Conservation (phyloP, 495 filamentous ascomycete species). For the Neurospora africana region DNA sequence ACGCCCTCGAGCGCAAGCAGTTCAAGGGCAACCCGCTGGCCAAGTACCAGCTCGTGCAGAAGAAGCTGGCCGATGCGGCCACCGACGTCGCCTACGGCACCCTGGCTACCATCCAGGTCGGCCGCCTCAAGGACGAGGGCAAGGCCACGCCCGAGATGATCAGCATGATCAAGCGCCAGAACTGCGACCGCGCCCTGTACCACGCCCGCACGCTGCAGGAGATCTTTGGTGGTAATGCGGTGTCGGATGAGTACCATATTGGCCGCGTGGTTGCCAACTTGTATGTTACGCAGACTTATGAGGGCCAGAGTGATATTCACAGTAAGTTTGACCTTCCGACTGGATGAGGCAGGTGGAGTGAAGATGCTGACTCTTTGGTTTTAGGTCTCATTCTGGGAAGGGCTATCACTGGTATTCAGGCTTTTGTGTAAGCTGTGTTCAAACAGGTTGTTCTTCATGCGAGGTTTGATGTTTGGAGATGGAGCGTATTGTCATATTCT, state of each 20-base stretch:
- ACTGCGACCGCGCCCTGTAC: slow-evolving; percentile 81
- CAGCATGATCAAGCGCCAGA: slow-evolving; percentile 95
- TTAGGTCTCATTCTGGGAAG: slow-evolving; percentile 51
- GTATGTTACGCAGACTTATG: slow-evolving; percentile 96
- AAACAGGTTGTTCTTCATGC: background rate
- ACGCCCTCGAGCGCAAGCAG: slow-evolving; percentile 84
- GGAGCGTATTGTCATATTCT: background rate
- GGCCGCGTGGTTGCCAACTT: slow-evolving; percentile 92
- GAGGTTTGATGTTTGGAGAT: background rate
- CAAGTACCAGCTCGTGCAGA: slow-evolving; percentile 97
- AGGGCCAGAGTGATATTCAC: slow-evolving; percentile 95
- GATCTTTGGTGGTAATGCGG: slow-evolving; percentile 92
- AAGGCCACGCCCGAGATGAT: slow-evolving; percentile 92
- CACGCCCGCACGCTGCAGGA: slow-evolving; percentile 81
- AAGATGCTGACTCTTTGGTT: slow-evolving; percentile 3
- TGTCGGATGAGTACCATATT: slow-evolving; percentile 92
- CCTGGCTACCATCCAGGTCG: slow-evolving; percentile 78
- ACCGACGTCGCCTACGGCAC: slow-evolving; percentile 89
- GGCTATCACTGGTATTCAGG: slow-evolving; percentile 51
- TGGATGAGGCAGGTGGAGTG: background rate
- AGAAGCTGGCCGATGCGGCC: slow-evolving; percentile 86
- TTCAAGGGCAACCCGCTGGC: slow-evolving; percentile 94
- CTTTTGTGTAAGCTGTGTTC: slow-evolving; percentile 34
- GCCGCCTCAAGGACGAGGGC: slow-evolving; percentile 83
- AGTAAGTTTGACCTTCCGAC: slow-evolving; percentile 44